Conservation (phyloP, 108 stramenopile species). For the Hondaea fermentalgiana region DNA sequence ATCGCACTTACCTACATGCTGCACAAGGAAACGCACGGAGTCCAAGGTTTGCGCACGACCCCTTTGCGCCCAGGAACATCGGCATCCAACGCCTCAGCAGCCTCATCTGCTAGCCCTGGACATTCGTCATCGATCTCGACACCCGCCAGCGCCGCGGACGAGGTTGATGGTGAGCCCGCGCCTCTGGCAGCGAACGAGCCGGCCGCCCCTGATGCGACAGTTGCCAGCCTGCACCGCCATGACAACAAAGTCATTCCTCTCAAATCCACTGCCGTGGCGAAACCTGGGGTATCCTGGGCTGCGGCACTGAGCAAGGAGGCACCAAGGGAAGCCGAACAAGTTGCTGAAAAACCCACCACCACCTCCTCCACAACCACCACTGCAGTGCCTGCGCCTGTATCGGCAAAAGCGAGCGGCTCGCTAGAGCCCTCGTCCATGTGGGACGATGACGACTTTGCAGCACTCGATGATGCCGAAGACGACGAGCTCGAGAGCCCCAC, state of each 20-base stretch:
- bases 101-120: neutral
- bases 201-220: neutral
- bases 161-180: neutral
- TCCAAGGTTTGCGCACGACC: neutral
- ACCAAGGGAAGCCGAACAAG: neutral
- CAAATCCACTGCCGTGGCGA: neutral
- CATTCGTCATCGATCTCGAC: too few species aligned
- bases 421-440: neutral
- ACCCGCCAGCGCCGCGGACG: neutral
- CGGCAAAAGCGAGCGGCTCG: too few species aligned
- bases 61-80: neutral
- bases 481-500: neutral
- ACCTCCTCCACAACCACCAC: neutral
- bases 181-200: neutral
- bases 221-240: neutral
- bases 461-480: neutral
- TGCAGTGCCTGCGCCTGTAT: neutral
- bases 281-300: slow-evolving; percentile 1
- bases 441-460: slow-evolving; percentile 15
- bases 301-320: neutral
- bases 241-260: neutral
- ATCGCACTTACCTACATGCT: slow-evolving; percentile 78
- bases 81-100: neutral
- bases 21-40: slow-evolving; percentile 49
- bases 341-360: neutral